These are phyloP conservation scores for Penicillium subrubescens DNA, from an alignment of 495 filamentous ascomycete genomes.

Conservation along the genomic window DNA sequence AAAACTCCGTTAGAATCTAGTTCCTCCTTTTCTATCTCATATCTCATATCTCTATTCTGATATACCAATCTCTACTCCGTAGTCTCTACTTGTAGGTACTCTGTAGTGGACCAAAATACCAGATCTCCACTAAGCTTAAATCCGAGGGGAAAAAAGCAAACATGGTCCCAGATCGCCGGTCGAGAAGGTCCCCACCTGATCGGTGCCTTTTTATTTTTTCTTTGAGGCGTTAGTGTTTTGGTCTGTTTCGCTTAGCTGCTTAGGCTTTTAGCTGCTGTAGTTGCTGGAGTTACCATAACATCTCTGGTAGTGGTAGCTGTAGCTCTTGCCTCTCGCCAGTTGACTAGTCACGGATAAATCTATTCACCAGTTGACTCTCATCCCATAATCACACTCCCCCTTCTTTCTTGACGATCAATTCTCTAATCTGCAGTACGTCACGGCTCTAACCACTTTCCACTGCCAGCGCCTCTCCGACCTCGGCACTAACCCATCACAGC, in stretches of 20 bases:
- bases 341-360: not conserved
- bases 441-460: not conserved
- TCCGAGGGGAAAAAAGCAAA: conserved; percentile 21
- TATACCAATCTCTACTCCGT: not conserved
- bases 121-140: conserved; percentile 21
- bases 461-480: not conserved
- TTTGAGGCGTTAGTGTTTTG: not conserved
- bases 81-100: not conserved
- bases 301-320: too few relatives aligned
- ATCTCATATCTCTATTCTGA: not conserved
- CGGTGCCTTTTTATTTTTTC: not conserved
- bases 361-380: not conserved
- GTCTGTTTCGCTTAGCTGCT: not conserved
- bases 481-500: not conserved
- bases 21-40: not conserved
- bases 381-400: too few relatives aligned
- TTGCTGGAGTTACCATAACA: not conserved
- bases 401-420: not conserved
- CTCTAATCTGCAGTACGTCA: not conserved
- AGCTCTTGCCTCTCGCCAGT: not conserved
- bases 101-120: conserved; percentile 9
- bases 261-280: not conserved
- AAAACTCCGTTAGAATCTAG: not conserved
- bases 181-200: conserved; percentile 16
- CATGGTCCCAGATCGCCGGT: conserved; percentile 18